These are phyloP conservation scores for Quillaja saponaria DNA, from an alignment of 306 rosid genomes.

Conservation along the genomic window DNA sequence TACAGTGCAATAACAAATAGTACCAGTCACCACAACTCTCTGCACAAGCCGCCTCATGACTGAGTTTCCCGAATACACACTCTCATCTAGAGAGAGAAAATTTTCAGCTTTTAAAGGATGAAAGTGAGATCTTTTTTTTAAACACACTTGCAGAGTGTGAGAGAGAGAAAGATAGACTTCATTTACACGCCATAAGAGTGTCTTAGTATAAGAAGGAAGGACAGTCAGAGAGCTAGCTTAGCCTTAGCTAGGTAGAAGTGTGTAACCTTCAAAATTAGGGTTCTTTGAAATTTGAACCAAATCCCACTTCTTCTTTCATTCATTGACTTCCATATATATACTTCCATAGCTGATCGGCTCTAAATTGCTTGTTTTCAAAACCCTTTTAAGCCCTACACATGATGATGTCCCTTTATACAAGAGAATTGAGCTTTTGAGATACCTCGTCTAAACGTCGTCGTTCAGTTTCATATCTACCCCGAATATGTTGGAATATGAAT, in stretches of 20 bases:
- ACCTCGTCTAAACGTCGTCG: not conserved
- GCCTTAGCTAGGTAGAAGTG: slow-evolving; percentile 1
- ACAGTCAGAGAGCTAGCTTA: not conserved
- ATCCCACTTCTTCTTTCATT: slow-evolving; percentile 23
- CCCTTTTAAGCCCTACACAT: not conserved
- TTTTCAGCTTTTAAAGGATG: slow-evolving; percentile 56
- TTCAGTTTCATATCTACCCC: not conserved
- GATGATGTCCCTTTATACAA: not conserved
- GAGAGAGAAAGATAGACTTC: slow-evolving; percentile 34
- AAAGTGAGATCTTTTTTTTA: slow-evolving; percentile 46
- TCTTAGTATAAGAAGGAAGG: not conserved
- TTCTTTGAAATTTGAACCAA: slow-evolving; percentile 23
- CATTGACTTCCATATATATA: slow-evolving; percentile 25
- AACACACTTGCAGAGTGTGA: not conserved
- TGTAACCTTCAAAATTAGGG: slow-evolving; percentile 32
- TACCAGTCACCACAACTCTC: slow-evolving; percentile 41
- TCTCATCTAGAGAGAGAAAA: slow-evolving; percentile 29
- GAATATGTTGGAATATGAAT: slow-evolving; percentile 85
- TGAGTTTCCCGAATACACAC: slow-evolving; percentile 37
- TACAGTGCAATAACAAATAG: slow-evolving; percentile 49
- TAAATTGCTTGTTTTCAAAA: not conserved
- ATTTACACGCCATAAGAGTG: slow-evolving; percentile 46
- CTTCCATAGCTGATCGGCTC: slow-evolving; percentile 14
- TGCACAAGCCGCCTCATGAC: slow-evolving; percentile 75
- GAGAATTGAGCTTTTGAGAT: not conserved